Conservation (phyloP, 208 protist genomes). For the Trichomonas gallinae region DNA sequence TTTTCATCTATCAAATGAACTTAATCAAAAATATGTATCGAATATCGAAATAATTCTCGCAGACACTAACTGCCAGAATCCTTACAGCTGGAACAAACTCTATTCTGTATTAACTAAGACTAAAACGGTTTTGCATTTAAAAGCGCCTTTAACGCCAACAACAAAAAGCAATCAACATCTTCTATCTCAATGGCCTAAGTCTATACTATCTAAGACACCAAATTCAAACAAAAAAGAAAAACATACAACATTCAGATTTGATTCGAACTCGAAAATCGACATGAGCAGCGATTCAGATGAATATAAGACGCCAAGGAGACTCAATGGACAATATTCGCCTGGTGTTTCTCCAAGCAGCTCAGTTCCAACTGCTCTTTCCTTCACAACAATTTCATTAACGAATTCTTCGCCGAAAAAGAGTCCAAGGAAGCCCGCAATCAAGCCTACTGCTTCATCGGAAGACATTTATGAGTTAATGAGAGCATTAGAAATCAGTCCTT, state of each 20-base stretch:
- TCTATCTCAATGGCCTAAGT: not conserved
- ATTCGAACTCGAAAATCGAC: not conserved
- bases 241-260: not conserved
- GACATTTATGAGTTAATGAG: not conserved
- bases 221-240: not conserved
- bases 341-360: not conserved
- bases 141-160: not conserved
- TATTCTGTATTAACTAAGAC: not conserved
- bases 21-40: not conserved
- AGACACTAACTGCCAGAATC: not conserved
- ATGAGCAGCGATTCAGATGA: not conserved
- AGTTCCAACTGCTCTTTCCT: not conserved
- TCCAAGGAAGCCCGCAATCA: not conserved
- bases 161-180: not conserved
- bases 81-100: not conserved
- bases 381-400: not conserved
- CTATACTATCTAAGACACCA: not conserved
- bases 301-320: not conserved
- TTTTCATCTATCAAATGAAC: not conserved
- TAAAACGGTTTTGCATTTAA: not conserved
- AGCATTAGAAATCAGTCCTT: not conserved
- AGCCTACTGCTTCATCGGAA: not conserved
- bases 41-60: not conserved
- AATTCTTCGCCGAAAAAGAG: not conserved
- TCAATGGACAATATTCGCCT: not conserved